Evolutionary conservation across 768 basidiomycete species (phyloP).

Genomic region (Boletus pseudo-olivaceus): DNA sequence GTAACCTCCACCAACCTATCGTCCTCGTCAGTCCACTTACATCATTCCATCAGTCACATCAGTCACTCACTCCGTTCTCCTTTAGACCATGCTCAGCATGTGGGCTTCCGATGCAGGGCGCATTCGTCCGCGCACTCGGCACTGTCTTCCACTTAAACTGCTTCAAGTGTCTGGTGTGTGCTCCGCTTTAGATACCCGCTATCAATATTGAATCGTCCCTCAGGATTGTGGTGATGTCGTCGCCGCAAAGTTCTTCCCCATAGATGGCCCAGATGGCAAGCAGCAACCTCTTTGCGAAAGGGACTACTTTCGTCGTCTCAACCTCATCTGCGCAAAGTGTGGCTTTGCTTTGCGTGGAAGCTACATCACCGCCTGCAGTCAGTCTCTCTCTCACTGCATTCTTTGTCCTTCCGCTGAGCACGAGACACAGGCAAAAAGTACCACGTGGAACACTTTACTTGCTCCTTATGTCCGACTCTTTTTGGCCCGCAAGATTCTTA

Average conservation of each 20-base stretch:
- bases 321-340: conserved; percentile 96
- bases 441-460: conserved; percentile 99
- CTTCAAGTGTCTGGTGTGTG: conserved; percentile 92
- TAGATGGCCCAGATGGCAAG: conserved; percentile 85
- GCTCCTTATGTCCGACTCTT: conserved; percentile 91
- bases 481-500: conserved; percentile 99
- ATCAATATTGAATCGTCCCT: conserved; percentile 3
- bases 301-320: conserved; percentile 94
- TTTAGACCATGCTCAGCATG: conserved; percentile 71
- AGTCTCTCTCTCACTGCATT: conserved; percentile 30
- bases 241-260: conserved; percentile 97
- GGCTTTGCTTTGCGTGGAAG: conserved; percentile 91
- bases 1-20: conserved; percentile 49
- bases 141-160: conserved; percentile 96
- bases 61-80: not conserved
- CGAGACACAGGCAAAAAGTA: conserved; percentile 82
- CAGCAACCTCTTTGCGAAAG: conserved; percentile 96
- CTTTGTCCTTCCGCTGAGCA: conserved; percentile 11
- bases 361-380: conserved; percentile 99
- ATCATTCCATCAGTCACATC: conserved; percentile 8
- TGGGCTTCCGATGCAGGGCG: conserved; percentile 83
- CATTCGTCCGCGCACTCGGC: conserved; percentile 92
- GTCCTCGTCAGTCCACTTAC: conserved; percentile 50
- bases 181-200: not conserved
- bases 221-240: conserved; percentile 97